Base-by-base conservation (phyloP, 345 rosid species). In the Erysimum cheiranthoides region DNA sequence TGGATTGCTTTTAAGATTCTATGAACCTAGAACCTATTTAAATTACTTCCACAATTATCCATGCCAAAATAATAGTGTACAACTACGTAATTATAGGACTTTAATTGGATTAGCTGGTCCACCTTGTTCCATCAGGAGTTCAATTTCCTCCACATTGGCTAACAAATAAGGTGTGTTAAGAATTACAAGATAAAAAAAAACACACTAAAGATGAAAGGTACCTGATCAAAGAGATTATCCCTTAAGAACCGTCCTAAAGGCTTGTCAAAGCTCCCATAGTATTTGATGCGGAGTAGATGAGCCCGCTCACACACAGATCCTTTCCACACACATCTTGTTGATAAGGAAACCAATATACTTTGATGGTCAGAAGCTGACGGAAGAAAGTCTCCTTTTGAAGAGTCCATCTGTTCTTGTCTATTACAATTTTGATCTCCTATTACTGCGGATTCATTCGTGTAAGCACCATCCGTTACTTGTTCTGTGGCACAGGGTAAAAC, bases 191-290 rank as follows among this genome's bases (percentile, higher is more conserved):
- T 6, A 59, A 38, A 14, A 21, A 21, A 21, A 21, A 36, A 51
- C 14, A 69, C n/a, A 34, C 16, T 53, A 69, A 35, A 68, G 50
- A 30, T 40, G 61, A 61, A 56, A 43, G 72, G 46, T 86, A 92
- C 99, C 88, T 92, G 90, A 80, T 95, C 97, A 82, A 95, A 92
- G 74, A 95, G 85, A 77, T 95, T 85, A 82, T 92, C 98, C 50
- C 88, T 84, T 70, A 95, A 73, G 81, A 84, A 95, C 61, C 99
- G 84, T 46, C 99, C 99, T 80, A 95, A 79, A 62, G 98, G 99
- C 80, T 86, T 92, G 78, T 95, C 99, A 85, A 84, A 92, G 85
- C 82, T 88, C 70, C 96, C 98, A 77, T 92, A 95, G 81, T 95
- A 95, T 82, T 92, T 95, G 64, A 95, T 92, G 69, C 99, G 90